phyloP scores from a whole-genome alignment of 2,329 filamentous ascomycete species.

The Neonectria coccinea region DNA sequence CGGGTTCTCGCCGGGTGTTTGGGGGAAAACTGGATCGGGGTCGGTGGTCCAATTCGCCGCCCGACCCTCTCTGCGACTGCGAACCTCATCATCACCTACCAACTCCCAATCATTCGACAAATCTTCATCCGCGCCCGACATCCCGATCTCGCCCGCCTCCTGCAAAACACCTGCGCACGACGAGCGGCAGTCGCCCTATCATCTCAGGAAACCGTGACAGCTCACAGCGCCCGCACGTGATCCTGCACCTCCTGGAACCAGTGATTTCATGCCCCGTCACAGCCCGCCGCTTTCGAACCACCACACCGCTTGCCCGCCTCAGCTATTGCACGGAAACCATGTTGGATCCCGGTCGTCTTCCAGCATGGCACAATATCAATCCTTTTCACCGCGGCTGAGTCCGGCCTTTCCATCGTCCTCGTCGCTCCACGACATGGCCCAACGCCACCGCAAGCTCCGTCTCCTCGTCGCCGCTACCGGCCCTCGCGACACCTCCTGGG shows the following conservation, averaged over 20 bases:
- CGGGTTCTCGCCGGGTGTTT: constrained; percentile 39
- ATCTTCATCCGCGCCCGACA: constrained; percentile 21
- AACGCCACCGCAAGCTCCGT: constrained; percentile 61
- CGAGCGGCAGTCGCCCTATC: constrained; percentile 1
- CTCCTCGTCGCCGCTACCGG: constrained; percentile 76
- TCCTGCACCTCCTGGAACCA: constrained; percentile 40
- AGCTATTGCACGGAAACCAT: constrained; percentile 46
- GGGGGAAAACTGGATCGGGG: constrained; percentile 39
- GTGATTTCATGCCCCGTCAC: constrained; percentile 50
- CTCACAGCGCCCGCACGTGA: constrained; percentile 38
- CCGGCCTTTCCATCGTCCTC: constrained; percentile 50
- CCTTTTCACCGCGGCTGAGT: constrained; percentile 48
- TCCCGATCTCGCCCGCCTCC: constrained; percentile 11
- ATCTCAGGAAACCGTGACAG: constrained; percentile 9
- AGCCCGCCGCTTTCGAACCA: constrained; percentile 40
- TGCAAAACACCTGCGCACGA: constrained; percentile 1
- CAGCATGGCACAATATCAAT: constrained; percentile 51
- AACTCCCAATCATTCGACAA: constrained; percentile 27
- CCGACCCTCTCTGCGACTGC: constrained; percentile 27
- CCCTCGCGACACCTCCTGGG: constrained; percentile 72
- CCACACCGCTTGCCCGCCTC: constrained; percentile 46
- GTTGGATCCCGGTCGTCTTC: constrained; percentile 44
- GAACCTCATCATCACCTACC: constrained; percentile 36
- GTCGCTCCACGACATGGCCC: constrained; percentile 53
- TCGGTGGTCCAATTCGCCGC: constrained; percentile 34